Conservation (phyloP, 2,329 filamentous ascomycete genomes). For the Colletotrichum coccodes region DNA sequence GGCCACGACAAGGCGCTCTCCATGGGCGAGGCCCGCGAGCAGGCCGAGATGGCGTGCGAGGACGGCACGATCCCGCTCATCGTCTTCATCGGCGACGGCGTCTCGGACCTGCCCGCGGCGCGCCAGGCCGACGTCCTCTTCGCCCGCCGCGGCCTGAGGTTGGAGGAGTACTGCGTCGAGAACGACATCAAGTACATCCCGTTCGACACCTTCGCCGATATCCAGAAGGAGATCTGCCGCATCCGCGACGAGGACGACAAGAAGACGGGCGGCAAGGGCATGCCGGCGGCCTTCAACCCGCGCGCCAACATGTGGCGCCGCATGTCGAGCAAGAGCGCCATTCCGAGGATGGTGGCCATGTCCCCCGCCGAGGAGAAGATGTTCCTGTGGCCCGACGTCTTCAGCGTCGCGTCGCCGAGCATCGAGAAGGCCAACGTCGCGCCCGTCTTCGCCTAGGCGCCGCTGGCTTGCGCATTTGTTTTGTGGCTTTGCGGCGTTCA, state of each 20-base stretch:
- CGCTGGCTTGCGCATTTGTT: neutral
- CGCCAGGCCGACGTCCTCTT: slow-evolving; percentile 75
- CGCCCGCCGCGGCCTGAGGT: slow-evolving; percentile 69
- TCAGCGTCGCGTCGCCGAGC: slow-evolving; percentile 52
- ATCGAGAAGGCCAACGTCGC: slow-evolving; percentile 35
- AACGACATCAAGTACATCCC: slow-evolving; percentile 68
- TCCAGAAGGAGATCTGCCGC: slow-evolving; percentile 67
- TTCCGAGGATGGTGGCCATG: slow-evolving; percentile 45
- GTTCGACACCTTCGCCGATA: slow-evolving; percentile 74
- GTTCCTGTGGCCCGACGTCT: slow-evolving; percentile 71
- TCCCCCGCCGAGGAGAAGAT: slow-evolving; percentile 68
- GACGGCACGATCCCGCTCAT: slow-evolving; percentile 73
- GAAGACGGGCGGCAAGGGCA: slow-evolving; percentile 68
- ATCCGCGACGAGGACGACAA: slow-evolving; percentile 69
- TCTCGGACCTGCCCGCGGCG: slow-evolving; percentile 74
- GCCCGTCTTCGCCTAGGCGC: slow-evolving; percentile 10
- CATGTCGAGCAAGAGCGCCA: slow-evolving; percentile 66
- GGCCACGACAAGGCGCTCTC: slow-evolving; percentile 76
- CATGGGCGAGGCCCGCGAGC: slow-evolving; percentile 68
- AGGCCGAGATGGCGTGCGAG: slow-evolving; percentile 62
- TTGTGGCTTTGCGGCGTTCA: neutral
- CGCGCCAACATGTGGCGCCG: slow-evolving; percentile 75
- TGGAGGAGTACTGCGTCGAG: slow-evolving; percentile 75
- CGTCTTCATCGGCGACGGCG: slow-evolving; percentile 76
- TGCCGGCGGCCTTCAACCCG: slow-evolving; percentile 72